Percentiles rank a stretch among this genome's conserved stretches.
These are phyloP conservation scores for Panaeolus cyanescens DNA, from an alignment of 768 basidiomycete species.

Conservation along the genomic window DNA sequence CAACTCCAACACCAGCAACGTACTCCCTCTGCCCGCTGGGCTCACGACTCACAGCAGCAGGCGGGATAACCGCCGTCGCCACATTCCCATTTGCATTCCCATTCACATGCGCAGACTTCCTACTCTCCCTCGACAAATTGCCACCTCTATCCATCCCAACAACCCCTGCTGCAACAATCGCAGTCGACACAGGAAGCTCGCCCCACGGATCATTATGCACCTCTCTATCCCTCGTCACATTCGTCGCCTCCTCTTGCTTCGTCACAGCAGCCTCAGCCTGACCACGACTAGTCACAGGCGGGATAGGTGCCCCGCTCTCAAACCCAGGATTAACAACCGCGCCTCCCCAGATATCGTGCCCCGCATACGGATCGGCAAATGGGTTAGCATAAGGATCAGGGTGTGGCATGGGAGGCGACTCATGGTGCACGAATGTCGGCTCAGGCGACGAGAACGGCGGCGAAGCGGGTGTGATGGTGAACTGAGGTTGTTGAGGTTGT, in stretches of 20 bases:
- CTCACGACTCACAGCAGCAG: not conserved
- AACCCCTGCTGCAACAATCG: not conserved
- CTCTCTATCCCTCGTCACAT: not conserved
- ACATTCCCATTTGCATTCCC: not conserved
- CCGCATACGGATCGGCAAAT: slow-evolving; percentile 31
- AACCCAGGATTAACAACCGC: not conserved
- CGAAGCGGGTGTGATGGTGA: not conserved
- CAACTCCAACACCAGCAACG: not conserved
- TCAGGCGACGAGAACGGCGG: not conserved
- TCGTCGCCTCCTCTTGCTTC: not conserved
- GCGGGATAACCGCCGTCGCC: not conserved
- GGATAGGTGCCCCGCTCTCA: not conserved
- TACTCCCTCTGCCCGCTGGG: not conserved
- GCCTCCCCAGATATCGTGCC: not conserved
- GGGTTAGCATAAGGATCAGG: slow-evolving; percentile 24
- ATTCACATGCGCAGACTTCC: not conserved
- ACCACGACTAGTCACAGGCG: not conserved
- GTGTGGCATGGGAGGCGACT: not conserved
- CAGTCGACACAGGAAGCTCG: not conserved
- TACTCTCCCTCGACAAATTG: not conserved
- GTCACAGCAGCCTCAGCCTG: not conserved
- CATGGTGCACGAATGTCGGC: not conserved
- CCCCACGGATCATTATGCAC: not conserved
- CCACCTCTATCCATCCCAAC: slow-evolving; percentile 8
- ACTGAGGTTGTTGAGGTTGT: too few relatives aligned